A percentile compares a stretch with the other conserved stretches of the same genome.
These are phyloP conservation scores for Saccharomycopsis fermentans DNA, from an alignment of 805 yeast genomes.

Conservation along the genomic window DNA sequence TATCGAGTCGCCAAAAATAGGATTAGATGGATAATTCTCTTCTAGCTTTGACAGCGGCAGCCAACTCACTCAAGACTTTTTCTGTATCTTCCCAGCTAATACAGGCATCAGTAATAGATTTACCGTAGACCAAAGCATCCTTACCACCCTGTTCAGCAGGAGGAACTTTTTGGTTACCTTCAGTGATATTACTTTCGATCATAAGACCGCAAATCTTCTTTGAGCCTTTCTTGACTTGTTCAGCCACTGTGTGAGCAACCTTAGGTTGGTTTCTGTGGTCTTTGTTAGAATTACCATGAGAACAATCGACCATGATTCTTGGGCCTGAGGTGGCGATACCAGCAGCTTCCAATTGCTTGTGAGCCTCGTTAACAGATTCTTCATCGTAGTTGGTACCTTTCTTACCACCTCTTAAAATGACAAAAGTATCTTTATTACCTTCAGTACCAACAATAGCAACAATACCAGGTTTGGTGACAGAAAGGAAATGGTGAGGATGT, in stretches of 20 bases:
- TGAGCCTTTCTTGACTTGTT: constrained; percentile 77
- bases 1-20: background rate
- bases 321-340: constrained; percentile 33
- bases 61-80: constrained; percentile 63
- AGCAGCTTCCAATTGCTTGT: constrained; percentile 39
- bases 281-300: constrained; percentile 94
- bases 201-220: constrained; percentile 77
- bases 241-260: constrained; percentile 75
- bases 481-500: constrained; percentile 89
- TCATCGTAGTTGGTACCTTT: constrained; percentile 88
- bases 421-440: constrained; percentile 91
- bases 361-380: constrained; percentile 64
- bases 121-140: constrained; percentile 75
- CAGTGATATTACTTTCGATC: constrained; percentile 89
- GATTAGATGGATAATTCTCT: constrained; percentile 3
- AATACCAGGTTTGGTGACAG: constrained; percentile 93
- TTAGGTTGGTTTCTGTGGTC: constrained; percentile 92
- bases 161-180: constrained; percentile 83
- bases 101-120: constrained; percentile 95
- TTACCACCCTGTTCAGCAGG: constrained; percentile 40
- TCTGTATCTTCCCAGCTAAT: constrained; percentile 87
- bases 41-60: constrained; percentile 77
- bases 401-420: constrained; percentile 93
- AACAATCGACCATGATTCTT: constrained; percentile 88
- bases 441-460: constrained; percentile 94